phyloP scores from a whole-genome alignment of 2,329 filamentous ascomycete genomes.

The Cladophialophora yegresii region DNA sequence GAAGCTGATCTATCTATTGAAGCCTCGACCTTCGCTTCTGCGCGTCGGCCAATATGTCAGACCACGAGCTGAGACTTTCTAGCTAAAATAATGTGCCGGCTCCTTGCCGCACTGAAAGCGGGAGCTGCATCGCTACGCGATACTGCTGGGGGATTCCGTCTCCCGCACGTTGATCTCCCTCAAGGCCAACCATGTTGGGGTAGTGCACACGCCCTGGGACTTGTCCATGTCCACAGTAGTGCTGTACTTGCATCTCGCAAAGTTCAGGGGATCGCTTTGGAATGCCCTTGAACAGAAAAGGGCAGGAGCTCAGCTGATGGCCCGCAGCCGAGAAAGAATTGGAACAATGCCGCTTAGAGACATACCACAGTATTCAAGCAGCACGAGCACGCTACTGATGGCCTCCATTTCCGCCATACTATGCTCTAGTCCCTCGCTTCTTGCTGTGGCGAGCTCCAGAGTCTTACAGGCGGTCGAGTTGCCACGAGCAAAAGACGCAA shows the following conservation, averaged over 20 bases:
- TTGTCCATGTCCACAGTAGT: neutral
- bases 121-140: neutral
- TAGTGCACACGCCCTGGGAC: neutral
- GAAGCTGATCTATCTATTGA: neutral
- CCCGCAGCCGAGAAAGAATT: constrained; percentile 10
- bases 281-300: neutral
- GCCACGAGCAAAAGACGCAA: constrained; percentile 29
- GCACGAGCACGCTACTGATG: constrained; percentile 4
- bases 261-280: neutral
- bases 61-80: neutral
- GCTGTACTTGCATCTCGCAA: neutral
- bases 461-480: neutral
- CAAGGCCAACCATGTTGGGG: neutral
- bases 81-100: constrained; percentile 1
- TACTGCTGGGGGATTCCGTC: neutral
- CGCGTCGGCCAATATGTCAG: constrained; percentile 3
- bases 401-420: neutral
- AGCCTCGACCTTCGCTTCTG: constrained; percentile 9
- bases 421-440: neutral
- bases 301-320: constrained; percentile 4
- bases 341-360: constrained; percentile 19
- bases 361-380: constrained; percentile 6
- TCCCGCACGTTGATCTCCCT: neutral
- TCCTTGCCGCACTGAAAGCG: neutral
- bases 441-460: constrained; percentile 3